Conservation (phyloP, 2,329 filamentous ascomycete species). For the Biscogniauxia sp. region DNA sequence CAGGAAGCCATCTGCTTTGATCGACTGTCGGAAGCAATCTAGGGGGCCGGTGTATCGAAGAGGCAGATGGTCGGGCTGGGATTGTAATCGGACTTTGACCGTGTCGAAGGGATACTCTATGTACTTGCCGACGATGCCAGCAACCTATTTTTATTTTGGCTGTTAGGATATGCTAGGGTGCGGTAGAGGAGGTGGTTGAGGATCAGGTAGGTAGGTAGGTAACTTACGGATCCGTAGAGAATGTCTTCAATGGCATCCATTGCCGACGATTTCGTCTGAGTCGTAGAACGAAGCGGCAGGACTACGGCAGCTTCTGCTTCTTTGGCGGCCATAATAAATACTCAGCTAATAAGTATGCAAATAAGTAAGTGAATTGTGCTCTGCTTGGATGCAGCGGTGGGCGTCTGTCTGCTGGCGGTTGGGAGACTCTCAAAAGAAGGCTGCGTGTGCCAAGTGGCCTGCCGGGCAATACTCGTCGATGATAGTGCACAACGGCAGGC, state of each 20-base stretch:
- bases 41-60: constrained; percentile 81
- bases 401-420: no score
- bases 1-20: constrained; percentile 73
- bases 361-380: neutral
- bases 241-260: constrained; percentile 81
- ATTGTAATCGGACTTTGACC: constrained; percentile 94
- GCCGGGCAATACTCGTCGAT: constrained; percentile 14
- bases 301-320: constrained; percentile 20
- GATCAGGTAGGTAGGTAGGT: neutral
- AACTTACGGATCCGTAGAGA: constrained; percentile 76
- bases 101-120: constrained; percentile 99
- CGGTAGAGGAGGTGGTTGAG: neutral
- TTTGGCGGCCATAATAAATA: constrained; percentile 27
- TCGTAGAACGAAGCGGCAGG: constrained; percentile 17
- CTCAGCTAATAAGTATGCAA: neutral
- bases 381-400: neutral
- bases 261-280: constrained; percentile 34
- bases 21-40: constrained; percentile 89
- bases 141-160: constrained; percentile 48
- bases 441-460: constrained; percentile 11
- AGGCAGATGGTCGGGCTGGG: constrained; percentile 83
- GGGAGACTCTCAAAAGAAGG: no score
- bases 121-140: constrained; percentile 88
- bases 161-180: constrained; percentile 13
- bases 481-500: constrained; percentile 23